A percentile compares a stretch with the other conserved stretches of the same genome.
Evolutionary conservation across 768 basidiomycete genomes (phyloP).

Genomic region (Lyophyllum atratum): DNA sequence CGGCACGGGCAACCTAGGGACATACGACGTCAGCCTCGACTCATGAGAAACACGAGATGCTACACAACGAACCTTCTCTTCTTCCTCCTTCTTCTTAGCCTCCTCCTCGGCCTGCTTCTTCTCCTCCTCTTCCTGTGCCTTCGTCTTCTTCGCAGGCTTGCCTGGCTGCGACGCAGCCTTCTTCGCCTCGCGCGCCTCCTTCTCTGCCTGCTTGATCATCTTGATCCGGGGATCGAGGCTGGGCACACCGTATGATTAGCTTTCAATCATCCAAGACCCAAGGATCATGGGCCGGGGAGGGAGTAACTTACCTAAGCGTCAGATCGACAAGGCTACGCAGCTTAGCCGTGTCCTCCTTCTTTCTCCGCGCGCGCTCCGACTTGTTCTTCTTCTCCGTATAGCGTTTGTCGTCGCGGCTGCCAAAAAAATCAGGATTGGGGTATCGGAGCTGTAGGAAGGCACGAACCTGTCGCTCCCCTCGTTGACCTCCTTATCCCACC

Average conservation of each 20-base stretch:
- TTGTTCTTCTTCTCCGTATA: constrained; percentile 99
- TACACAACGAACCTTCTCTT: constrained; percentile 70
- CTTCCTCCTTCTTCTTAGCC: constrained; percentile 79
- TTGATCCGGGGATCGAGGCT: constrained; percentile 93
- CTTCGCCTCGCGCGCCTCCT: constrained; percentile 91
- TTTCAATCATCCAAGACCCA: not conserved
- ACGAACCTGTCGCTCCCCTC: constrained; percentile 94
- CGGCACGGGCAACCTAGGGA: constrained; percentile 55
- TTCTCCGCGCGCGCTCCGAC: constrained; percentile 89
- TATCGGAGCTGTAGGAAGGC: constrained; percentile 9
- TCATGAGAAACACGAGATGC: not conserved
- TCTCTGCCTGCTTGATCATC: constrained; percentile 95
- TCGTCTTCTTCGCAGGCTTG: constrained; percentile 64
- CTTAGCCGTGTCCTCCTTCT: constrained; percentile 96
- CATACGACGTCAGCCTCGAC: not conserved
- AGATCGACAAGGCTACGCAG: constrained; percentile 86
- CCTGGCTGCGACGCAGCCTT: constrained; percentile 55
- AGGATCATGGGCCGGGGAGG: not conserved
- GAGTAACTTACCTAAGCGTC: constrained; percentile 53
- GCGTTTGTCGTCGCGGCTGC: constrained; percentile 97
- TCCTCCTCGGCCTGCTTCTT: constrained; percentile 71
- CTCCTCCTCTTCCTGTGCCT: constrained; percentile 75
- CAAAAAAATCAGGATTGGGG: not conserved
- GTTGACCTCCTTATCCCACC: constrained; percentile 97
- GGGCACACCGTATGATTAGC: not conserved